Evolutionary conservation across 2,329 filamentous ascomycete species (phyloP).

Genomic region (Sclerotinia sclerotiorum): DNA sequence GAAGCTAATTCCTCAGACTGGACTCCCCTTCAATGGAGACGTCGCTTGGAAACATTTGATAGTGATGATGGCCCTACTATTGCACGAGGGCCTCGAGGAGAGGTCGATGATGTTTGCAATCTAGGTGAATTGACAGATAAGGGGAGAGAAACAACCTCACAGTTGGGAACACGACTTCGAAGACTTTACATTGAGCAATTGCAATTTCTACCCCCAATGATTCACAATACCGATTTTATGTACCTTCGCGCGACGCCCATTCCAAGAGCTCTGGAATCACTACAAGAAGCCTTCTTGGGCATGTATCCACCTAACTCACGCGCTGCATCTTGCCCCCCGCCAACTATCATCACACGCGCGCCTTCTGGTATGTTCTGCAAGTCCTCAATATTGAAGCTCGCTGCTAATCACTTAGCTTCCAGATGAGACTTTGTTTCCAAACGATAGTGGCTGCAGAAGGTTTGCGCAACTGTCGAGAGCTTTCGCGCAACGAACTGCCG

Average conservation of each 20-base stretch:
- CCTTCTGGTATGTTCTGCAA: constrained; percentile 43
- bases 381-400: not conserved
- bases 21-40: constrained; percentile 54
- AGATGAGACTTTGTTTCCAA: constrained; percentile 80
- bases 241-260: constrained; percentile 75
- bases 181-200: constrained; percentile 74
- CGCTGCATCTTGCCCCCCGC: constrained; percentile 54
- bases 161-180: constrained; percentile 66
- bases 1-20: constrained; percentile 47
- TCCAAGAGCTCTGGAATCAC: constrained; percentile 72
- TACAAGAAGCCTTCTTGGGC: constrained; percentile 73
- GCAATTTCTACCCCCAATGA: constrained; percentile 62
- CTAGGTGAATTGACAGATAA: constrained; percentile 73
- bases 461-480: constrained; percentile 68
- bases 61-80: constrained; percentile 66
- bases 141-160: constrained; percentile 69
- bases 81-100: constrained; percentile 64
- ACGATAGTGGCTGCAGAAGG: constrained; percentile 70
- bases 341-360: constrained; percentile 65
- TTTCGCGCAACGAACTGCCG: constrained; percentile 70
- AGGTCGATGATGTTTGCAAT: constrained; percentile 80
- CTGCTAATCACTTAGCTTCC: not conserved
- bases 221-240: constrained; percentile 58
- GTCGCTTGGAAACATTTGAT: constrained; percentile 82
- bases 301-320: constrained; percentile 64